phyloP scores from a whole-genome alignment of 495 filamentous ascomycete species.

The Aspergillus egyptiacus region DNA sequence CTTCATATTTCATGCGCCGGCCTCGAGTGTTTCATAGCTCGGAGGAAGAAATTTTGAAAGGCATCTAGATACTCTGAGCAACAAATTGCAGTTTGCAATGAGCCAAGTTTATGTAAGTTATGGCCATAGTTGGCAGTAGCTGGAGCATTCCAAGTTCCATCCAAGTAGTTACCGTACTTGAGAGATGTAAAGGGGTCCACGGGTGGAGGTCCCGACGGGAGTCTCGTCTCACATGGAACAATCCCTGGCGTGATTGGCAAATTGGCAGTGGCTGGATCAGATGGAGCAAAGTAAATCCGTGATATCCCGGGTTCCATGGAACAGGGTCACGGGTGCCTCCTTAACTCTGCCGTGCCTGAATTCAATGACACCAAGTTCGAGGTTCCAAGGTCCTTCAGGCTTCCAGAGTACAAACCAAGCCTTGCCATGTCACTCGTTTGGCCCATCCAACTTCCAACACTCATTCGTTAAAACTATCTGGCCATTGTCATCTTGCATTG shows the following conservation, averaged over 20 bases:
- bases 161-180: too few species aligned
- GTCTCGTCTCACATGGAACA: conserved; percentile 4
- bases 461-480: conserved; percentile 38
- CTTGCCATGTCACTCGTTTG: conserved; percentile 28
- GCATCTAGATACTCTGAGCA: too few species aligned
- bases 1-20: conserved; percentile 3
- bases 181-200: too few species aligned
- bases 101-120: too few species aligned
- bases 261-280: background rate
- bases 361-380: background rate
- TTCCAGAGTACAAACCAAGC: conserved; percentile 11
- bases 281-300: conserved; percentile 1
- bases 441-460: conserved; percentile 27
- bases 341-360: background rate
- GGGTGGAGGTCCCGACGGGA: too few species aligned
- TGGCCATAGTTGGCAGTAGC: too few species aligned
- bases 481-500: conserved; percentile 12
- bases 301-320: background rate
- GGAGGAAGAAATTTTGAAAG: too few species aligned
- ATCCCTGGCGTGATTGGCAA: background rate
- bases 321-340: background rate
- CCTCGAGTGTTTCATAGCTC: conserved; percentile 1
- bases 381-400: background rate
- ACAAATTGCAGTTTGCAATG: too few species aligned
- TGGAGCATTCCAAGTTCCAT: too few species aligned